Base-by-base conservation (phyloP, 169 alveolate species). In the Hepatocystis sp. region DNA sequence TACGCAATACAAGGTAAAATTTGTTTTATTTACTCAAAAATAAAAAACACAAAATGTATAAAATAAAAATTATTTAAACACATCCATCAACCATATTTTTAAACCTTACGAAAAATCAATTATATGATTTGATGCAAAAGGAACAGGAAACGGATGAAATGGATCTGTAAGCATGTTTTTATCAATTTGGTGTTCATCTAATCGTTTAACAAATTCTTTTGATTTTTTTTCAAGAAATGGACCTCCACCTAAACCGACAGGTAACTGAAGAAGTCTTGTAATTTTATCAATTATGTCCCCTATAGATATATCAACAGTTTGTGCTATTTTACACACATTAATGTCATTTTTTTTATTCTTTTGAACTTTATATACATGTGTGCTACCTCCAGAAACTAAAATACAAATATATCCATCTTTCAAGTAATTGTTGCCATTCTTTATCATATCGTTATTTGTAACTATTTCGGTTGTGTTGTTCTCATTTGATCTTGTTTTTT, bases 171-270 rank as follows among this genome's bases (percentile, higher is more conserved):
- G 47, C 15, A 23, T 28, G 0, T 58, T 64, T 49, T 63, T 76
- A 71, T 39, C 58, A 10, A 32, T 7, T 34, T 8, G n/a, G 40
- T 52, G 25, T 1, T 36, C 11, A 11, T 71, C 58, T 52, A 71
- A 42, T 44, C 51, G 40, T 71, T 5, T 15, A 40, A 71, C 28
- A 47, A 42, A 71, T 47, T 71, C 63, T 71, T 44, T 40, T 44
- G 86, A 19, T 39, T 71, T 47, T 39, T 21, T 56, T 58, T 71
- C 86, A 58, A 71, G 86, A 64, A 71, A 71, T 23, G 86, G 86
- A 11, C 86, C 86, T 52, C 86, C 86, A 17, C 86, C 86, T 46
- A 71, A 71, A 47, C 86, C 86, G 5, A 71, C 86, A 36, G 86
- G 86, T 0, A 71, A 65, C 13, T 63, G 53, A 39, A 71, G 67